A percentile compares a stretch with the other conserved stretches of the same genome.
These are phyloP conservation scores for Comarum palustre DNA, from an alignment of 306 rosid species.

Conservation along the genomic window DNA sequence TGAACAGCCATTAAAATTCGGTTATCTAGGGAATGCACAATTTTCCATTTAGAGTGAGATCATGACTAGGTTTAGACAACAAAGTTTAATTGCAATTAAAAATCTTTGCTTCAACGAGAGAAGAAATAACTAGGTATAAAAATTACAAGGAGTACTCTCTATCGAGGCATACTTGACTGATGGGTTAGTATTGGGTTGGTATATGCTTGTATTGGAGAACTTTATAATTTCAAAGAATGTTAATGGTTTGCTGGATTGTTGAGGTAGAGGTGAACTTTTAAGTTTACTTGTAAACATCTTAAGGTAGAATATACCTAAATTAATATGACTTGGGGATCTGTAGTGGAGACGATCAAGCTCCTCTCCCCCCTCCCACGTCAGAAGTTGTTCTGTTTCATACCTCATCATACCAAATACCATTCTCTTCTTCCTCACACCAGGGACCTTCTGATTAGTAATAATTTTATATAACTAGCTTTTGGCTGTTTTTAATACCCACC, in stretches of 20 bases:
- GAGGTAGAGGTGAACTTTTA: neutral
- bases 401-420: neutral
- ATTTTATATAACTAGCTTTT: neutral
- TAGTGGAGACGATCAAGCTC: neutral
- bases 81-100: too few relatives aligned
- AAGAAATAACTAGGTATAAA: too few relatives aligned
- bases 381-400: neutral
- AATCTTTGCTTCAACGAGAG: too few relatives aligned
- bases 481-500: neutral
- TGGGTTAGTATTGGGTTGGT: neutral
- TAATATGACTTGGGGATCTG: too few relatives aligned
- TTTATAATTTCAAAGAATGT: too few relatives aligned
- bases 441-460: neutral
- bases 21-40: too few relatives aligned
- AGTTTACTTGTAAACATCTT: neutral
- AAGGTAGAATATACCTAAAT: too few relatives aligned
- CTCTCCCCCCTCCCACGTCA: neutral
- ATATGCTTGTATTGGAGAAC: too few relatives aligned
- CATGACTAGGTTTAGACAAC: too few relatives aligned
- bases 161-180: neutral
- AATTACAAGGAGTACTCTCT: too few relatives aligned
- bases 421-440: neutral
- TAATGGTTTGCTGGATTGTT: neutral
- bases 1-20: neutral
- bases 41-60: too few relatives aligned